These are phyloP conservation scores for Scheffersomyces parashehatae DNA, from an alignment of 1,139 yeast species.

Conservation along the genomic window DNA sequence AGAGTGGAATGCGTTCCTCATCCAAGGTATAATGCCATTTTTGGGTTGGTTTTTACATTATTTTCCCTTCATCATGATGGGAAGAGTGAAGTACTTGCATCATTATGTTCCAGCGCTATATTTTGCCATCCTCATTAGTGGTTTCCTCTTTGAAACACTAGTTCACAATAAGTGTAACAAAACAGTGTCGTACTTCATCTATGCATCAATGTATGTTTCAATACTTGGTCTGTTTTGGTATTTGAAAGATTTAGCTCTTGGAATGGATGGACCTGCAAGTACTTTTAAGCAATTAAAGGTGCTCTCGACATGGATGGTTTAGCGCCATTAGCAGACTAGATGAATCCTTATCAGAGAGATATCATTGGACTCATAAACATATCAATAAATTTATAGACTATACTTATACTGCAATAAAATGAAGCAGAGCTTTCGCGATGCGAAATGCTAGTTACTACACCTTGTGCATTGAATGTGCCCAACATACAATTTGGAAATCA, in stretches of 20 bases:
- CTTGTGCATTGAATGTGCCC: too few relatives aligned
- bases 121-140: slow-evolving; percentile 34
- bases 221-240: slow-evolving; percentile 31
- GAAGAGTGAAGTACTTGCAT: slow-evolving; percentile 36
- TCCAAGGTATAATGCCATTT: slow-evolving; percentile 33
- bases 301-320: slow-evolving; percentile 31
- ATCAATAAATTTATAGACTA: too few relatives aligned
- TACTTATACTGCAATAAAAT: too few relatives aligned
- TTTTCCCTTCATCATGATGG: slow-evolving; percentile 34
- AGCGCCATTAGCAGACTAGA: background rate
- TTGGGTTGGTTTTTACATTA: slow-evolving; percentile 35
- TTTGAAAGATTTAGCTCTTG: slow-evolving; percentile 30
- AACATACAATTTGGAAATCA: too few relatives aligned
- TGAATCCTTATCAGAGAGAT: too few relatives aligned
- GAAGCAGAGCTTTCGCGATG: too few relatives aligned
- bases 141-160: slow-evolving; percentile 34
- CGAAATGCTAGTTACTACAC: too few relatives aligned
- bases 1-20: slow-evolving; percentile 25
- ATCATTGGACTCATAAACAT: too few relatives aligned
- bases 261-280: slow-evolving; percentile 33
- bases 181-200: slow-evolving; percentile 15
- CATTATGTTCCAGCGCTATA: slow-evolving; percentile 39
- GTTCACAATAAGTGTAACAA: slow-evolving; percentile 15
- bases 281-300: slow-evolving; percentile 26
- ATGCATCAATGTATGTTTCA: slow-evolving; percentile 18